Evolutionary conservation across 2,329 filamentous ascomycete species (phyloP).

Genomic region (Thielaviopsis euricoi): DNA sequence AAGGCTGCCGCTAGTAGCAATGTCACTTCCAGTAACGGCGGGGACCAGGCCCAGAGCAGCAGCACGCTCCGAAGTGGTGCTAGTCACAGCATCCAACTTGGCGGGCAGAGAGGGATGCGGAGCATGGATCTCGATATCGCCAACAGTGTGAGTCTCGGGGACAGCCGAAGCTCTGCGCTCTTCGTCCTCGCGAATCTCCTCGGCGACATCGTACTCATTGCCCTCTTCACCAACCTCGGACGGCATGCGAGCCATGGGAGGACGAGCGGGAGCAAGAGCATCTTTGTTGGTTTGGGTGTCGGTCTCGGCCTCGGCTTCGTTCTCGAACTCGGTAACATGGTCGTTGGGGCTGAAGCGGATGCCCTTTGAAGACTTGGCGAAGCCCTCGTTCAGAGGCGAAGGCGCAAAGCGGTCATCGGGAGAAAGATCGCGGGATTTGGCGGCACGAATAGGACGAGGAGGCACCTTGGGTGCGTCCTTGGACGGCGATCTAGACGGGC

Average conservation of each 20-base stretch:
- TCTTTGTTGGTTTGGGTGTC: constrained; percentile 13
- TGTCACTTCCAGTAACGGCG: constrained; percentile 23
- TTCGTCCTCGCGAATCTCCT: constrained; percentile 28
- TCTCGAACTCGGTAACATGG: constrained; percentile 12
- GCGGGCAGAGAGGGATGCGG: constrained; percentile 74
- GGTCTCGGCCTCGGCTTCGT: constrained; percentile 15
- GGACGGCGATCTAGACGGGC: constrained; percentile 29
- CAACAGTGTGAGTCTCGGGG: constrained; percentile 62
- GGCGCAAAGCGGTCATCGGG: constrained; percentile 66
- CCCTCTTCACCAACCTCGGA: constrained; percentile 72
- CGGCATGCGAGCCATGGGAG: constrained; percentile 66
- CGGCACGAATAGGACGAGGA: constrained; percentile 56
- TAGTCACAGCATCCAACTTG: constrained; percentile 60
- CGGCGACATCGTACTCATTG: constrained; percentile 58
- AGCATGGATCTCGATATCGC: constrained; percentile 67
- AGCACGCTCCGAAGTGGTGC: constrained; percentile 77
- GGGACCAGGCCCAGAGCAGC: constrained; percentile 77
- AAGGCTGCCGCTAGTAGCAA: constrained; percentile 25
- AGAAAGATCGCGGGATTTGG: constrained; percentile 59
- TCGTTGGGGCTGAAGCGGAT: constrained; percentile 22
- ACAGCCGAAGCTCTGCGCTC: constrained; percentile 29
- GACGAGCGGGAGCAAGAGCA: constrained; percentile 31
- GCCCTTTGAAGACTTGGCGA: constrained; percentile 30
- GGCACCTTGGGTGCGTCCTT: constrained; percentile 48
- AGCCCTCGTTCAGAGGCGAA: constrained; percentile 67